A percentile compares a stretch with the other conserved stretches of the same genome.
phyloP scores from a whole-genome alignment of 768 basidiomycete species.

The Exsudoporus frostii region DNA sequence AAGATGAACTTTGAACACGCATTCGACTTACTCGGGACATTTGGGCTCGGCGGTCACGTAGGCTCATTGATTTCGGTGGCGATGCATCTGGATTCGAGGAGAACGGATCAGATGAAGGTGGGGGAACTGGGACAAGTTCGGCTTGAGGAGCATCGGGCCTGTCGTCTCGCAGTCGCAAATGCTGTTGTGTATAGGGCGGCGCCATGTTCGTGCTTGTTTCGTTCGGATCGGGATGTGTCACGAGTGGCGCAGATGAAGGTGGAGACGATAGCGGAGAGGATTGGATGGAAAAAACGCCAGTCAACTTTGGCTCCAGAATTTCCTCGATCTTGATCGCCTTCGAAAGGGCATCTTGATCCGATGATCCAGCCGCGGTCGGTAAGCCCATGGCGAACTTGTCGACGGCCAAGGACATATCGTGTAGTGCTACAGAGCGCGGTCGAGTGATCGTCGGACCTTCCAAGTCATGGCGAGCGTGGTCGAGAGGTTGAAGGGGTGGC shows the following conservation, averaged over 20 bases:
- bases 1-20: neutral
- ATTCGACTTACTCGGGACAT: slow-evolving; percentile 23
- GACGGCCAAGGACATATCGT: neutral
- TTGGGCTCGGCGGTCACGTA: slow-evolving; percentile 32
- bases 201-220: neutral
- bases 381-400: neutral
- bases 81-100: slow-evolving; percentile 9
- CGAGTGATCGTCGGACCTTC: neutral
- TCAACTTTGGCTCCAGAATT: neutral
- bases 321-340: slow-evolving; percentile 22
- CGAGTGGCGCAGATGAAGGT: slow-evolving; percentile 2
- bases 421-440: neutral
- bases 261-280: slow-evolving; percentile 16
- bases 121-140: neutral
- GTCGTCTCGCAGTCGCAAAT: neutral
- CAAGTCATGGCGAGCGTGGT: neutral
- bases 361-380: neutral
- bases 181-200: neutral
- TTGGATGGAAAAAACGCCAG: slow-evolving; percentile 11
- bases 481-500: neutral
- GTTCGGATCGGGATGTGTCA: neutral
- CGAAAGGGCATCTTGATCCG: neutral
- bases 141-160: neutral
- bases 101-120: neutral
- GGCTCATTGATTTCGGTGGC: slow-evolving; percentile 27